Base-by-base conservation (phyloP, 2,329 filamentous ascomycete species). In the Talaromyces sp. region DNA sequence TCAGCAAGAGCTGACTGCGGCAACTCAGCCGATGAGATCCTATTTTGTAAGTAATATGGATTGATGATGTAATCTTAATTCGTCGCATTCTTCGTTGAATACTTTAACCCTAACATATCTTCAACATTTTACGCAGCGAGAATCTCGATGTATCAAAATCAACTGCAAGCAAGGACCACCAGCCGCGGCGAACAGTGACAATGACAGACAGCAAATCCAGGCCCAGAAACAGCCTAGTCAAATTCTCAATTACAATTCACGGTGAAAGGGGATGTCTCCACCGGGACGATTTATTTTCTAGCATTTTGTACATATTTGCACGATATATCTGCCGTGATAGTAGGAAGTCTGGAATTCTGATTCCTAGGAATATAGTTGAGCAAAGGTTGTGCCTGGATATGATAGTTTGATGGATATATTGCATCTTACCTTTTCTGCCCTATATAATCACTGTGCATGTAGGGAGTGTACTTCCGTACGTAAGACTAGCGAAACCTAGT, bases 261-360 rank as follows among this genome's bases (percentile, higher is more conserved):
- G n/a, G 52, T 56, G 9, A 56, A 56, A 56, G 52, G 52, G 52
- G 16, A 35, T 56, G 52, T 56, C n/a, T 39, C 52, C n/a, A 37
- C 33, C 10, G 7, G n/a, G 19, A 31, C 7, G 4, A 14, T 10
- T 10, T 35, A 19, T 19, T 19, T 35, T 35, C 10, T 24, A 27
- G 11, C 13, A 31, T 31, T 31, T 31, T 31, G 27, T 31, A 31
- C 27, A 8, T 31, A 31, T 31, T 31, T 31, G 27, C 27, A 31
- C 27, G 27, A 31, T 31, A 31, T 31, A 31, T 31, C 1, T 31
- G 27, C 5, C 5, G 27, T 31, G 27, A 31, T 7, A 31, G 27
- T 7, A 31, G 27, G 27, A 31, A 31, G 5, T 1, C 4, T 19
- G 24, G 27, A 31, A 31, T 31, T 31, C 4, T 19, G 22, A 9